Evolutionary conservation across 2,329 filamentous ascomycete genomes (phyloP).

Genomic region (Catunica adiposa): DNA sequence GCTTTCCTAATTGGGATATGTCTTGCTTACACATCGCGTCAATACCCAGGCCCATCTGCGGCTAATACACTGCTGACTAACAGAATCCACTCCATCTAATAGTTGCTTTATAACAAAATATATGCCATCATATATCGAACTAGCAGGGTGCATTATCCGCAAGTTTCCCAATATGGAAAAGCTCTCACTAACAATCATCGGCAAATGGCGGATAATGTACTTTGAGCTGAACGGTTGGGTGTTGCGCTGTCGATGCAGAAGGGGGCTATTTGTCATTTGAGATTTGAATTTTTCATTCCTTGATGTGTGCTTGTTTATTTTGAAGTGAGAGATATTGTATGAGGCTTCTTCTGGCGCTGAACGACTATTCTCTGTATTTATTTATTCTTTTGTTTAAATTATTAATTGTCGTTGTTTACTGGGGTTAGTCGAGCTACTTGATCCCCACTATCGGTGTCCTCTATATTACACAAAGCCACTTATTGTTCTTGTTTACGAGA

Average conservation of each 20-base stretch:
- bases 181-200: neutral
- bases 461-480: too few species aligned
- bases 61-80: neutral
- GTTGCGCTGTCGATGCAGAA: neutral
- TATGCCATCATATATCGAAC: neutral
- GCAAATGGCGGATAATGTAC: slow-evolving; percentile 6
- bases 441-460: too few species aligned
- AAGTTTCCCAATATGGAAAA: neutral
- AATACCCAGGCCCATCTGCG: neutral
- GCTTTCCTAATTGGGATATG: too few species aligned
- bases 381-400: too few species aligned
- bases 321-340: too few species aligned
- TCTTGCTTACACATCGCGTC: neutral
- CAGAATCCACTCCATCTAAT: neutral
- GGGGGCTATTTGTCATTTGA: neutral
- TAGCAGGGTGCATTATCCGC: slow-evolving; percentile 7
- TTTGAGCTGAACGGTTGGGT: neutral
- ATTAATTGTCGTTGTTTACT: too few species aligned
- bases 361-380: too few species aligned
- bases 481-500: too few species aligned
- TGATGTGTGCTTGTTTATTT: neutral
- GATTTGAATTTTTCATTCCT: neutral
- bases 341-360: too few species aligned
- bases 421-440: too few species aligned
- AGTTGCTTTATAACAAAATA: neutral